Conservation (phyloP, 2,329 filamentous ascomycete genomes). For the Pochonia chlamydosporia region DNA sequence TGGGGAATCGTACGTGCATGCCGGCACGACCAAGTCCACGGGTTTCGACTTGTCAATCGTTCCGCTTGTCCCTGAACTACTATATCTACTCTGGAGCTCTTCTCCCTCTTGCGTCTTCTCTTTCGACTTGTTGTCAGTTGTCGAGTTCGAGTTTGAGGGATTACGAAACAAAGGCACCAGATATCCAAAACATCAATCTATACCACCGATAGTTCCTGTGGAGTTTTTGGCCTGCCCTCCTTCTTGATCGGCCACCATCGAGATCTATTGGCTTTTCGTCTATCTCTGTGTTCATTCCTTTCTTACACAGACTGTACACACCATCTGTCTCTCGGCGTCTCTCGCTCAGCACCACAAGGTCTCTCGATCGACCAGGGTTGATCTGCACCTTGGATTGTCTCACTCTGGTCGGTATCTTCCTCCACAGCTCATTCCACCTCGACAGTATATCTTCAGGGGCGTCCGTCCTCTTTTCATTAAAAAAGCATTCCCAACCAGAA, state of each 20-base stretch:
- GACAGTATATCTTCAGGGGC: slow-evolving; percentile 35
- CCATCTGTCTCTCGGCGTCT: slow-evolving; percentile 29
- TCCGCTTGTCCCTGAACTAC: background rate
- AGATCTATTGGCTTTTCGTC: slow-evolving; percentile 17
- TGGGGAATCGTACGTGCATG: background rate
- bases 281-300: slow-evolving; percentile 26
- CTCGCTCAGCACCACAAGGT: slow-evolving; percentile 20
- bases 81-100: slow-evolving; percentile 12
- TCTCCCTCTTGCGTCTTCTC: slow-evolving; percentile 9
- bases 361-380: slow-evolving; percentile 25
- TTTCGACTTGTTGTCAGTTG: slow-evolving; percentile 2
- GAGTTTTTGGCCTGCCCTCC: slow-evolving; percentile 12
- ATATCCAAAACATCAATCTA: slow-evolving; percentile 20
- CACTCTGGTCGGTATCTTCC: slow-evolving; percentile 23
- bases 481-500: slow-evolving; percentile 29
- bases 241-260: slow-evolving; percentile 20
- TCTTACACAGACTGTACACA: slow-evolving; percentile 20
- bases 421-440: slow-evolving; percentile 30
- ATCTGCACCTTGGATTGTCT: slow-evolving; percentile 31
- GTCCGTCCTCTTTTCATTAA: slow-evolving; percentile 25
- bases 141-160: slow-evolving; percentile 13
- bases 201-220: slow-evolving; percentile 17
- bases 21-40: background rate
- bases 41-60: background rate
- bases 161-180: slow-evolving; percentile 12